Percentiles rank a stretch among this genome's conserved stretches.
phyloP scores from a whole-genome alignment of 768 basidiomycete genomes.

The Collybia sp. region DNA sequence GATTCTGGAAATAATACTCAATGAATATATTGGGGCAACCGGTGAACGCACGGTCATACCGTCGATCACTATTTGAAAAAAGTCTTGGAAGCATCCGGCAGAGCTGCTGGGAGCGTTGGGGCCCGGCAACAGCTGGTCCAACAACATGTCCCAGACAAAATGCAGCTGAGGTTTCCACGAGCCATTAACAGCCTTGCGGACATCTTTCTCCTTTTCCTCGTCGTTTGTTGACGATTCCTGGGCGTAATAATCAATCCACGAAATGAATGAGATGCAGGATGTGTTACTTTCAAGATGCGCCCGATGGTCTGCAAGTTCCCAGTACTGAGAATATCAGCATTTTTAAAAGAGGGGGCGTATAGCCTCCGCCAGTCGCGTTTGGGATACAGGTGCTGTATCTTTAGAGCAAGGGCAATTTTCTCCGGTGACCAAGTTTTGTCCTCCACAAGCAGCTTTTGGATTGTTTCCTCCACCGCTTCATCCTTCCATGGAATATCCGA shows the following conservation, averaged over 20 bases:
- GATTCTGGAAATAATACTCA: conserved; percentile 53
- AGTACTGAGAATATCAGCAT: conserved; percentile 58
- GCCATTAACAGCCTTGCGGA: conserved; percentile 44
- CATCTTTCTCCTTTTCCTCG: conserved; percentile 46
- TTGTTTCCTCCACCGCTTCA: conserved; percentile 47
- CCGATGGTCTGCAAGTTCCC: conserved; percentile 74
- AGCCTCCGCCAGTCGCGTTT: conserved; percentile 63
- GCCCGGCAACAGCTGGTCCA: conserved; percentile 67
- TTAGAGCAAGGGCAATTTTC: conserved; percentile 77
- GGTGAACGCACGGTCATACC: conserved; percentile 43
- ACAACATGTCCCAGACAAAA: conserved; percentile 83
- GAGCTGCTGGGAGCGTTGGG: conserved; percentile 28
- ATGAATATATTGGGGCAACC: background rate
- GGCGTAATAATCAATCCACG: conserved; percentile 1
- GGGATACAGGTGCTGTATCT: conserved; percentile 58
- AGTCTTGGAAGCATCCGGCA: conserved; percentile 79
- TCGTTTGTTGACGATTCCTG: conserved; percentile 53
- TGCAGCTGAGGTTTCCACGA: conserved; percentile 90
- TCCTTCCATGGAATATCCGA: conserved; percentile 70
- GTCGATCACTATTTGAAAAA: conserved; percentile 89
- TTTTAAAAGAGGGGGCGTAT: conserved; percentile 74
- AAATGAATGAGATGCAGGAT: conserved; percentile 5
- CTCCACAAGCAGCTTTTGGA: conserved; percentile 50
- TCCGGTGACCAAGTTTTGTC: conserved; percentile 77
- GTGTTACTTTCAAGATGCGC: conserved; percentile 71